Conservation (phyloP, 2,329 filamentous ascomycete genomes). For the Pseudohalonectria lignicola region DNA sequence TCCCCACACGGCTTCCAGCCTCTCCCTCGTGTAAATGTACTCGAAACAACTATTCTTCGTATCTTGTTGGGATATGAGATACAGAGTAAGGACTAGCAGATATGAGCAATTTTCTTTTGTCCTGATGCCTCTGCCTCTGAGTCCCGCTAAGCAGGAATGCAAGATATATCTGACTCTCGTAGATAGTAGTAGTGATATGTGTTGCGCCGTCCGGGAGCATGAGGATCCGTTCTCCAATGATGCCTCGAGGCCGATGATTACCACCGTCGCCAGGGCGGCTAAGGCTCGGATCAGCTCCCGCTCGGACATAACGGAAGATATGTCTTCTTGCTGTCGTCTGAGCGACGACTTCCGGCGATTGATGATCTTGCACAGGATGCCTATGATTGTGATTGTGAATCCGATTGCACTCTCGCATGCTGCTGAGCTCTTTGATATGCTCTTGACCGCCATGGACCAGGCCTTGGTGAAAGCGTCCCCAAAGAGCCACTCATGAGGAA, state of each 20-base stretch:
- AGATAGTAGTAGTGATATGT: too few species aligned
- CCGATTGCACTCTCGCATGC: slow-evolving; percentile 20
- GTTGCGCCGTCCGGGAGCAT: too few species aligned
- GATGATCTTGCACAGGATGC: neutral
- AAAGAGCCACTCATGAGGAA: slow-evolving; percentile 32
- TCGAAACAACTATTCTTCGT: too few species aligned
- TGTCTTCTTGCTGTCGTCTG: neutral
- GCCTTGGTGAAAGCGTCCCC: slow-evolving; percentile 26
- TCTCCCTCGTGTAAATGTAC: neutral
- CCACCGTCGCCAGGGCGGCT: slow-evolving; percentile 25
- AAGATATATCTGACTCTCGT: slow-evolving; percentile 13
- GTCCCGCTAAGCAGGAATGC: neutral
- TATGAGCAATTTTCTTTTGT: neutral
- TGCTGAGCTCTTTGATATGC: slow-evolving; percentile 17
- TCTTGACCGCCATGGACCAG: slow-evolving; percentile 26
- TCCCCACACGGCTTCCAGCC: neutral
- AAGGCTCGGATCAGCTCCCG: slow-evolving; percentile 24
- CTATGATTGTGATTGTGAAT: slow-evolving; percentile 18
- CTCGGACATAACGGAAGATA: neutral
- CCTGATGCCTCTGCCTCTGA: neutral
- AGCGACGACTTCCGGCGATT: neutral
- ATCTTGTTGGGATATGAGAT: too few species aligned
- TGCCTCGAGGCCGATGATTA: slow-evolving; percentile 15
- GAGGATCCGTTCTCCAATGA: too few species aligned
- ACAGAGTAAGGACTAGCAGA: slow-evolving; percentile 1